Evolutionary conservation across 2,329 filamentous ascomycete species (phyloP), one percentile per base, ranked within the genome.

Genomic region (Graphiopsis chlorocephala): DNA sequence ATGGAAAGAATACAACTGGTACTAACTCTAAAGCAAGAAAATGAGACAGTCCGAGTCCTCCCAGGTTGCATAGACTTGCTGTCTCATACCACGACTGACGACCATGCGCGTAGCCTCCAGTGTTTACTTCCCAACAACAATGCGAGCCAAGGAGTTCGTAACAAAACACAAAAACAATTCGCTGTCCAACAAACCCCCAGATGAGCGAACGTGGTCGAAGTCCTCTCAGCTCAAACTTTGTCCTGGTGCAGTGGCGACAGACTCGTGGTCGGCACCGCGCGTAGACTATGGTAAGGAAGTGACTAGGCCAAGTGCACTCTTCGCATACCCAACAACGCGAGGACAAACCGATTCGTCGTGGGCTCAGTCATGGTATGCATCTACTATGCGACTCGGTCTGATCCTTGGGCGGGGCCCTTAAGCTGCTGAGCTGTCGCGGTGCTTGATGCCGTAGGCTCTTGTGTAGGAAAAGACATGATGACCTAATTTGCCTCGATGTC

Each of bases 161-260:
- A 11, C 38, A 20, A 45, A 7, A 45, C 2, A 7, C 8, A 20
- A 45, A 2, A n/a, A 11, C 8, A 31, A 10, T 20, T 4, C n/a
- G 3, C 10, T 45, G 38, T 1, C 38, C 38, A 45, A 20, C 8
- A 45, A 45, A 4, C n/a, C 38, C 12, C 38, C 38, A 10, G n/a
- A 20, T 12, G 38, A 45, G 38, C 35, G 35, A 17, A n/a, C 35
- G 6, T 42, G 35, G 35, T 20, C 38, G 38, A n/a, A 11, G n/a
- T 11, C 8, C 2, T 12, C n/a, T 6, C 23, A n/a, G 26, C 25
- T 60, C 42, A 60, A 20, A 82, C 71, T 23, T 81, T 77, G 65
- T 85, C 82, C 50, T 67, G 78, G 78, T 72, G 64, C 84, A 86
- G 4, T 77, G 71, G 20, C 77, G 73, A 62, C 84, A 86, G 25